These are phyloP conservation scores for Rossbeevera mucosa DNA, from an alignment of 768 basidiomycete species.

Conservation along the genomic window DNA sequence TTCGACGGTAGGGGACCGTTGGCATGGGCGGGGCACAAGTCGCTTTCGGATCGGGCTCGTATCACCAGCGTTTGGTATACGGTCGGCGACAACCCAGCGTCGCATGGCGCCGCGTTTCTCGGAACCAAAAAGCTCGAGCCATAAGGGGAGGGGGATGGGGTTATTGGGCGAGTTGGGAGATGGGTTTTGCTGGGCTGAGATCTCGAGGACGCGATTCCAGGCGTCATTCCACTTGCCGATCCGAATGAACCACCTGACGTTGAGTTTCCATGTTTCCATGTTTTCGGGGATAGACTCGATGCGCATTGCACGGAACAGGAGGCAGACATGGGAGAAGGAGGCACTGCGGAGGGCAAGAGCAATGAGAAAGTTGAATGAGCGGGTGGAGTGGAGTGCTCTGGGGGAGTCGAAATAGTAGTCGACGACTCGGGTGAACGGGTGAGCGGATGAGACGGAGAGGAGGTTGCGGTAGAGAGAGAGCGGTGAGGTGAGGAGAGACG, in stretches of 20 bases:
- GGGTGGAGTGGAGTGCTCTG: slow-evolving; percentile 32
- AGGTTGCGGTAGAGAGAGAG: slow-evolving; percentile 34
- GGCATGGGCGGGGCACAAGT: slow-evolving; percentile 15
- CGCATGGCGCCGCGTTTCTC: slow-evolving; percentile 35
- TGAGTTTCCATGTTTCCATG: slow-evolving; percentile 53
- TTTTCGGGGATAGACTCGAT: slow-evolving; percentile 39
- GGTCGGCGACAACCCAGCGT: slow-evolving; percentile 10
- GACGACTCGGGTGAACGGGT: slow-evolving; percentile 11
- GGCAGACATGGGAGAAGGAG: slow-evolving; percentile 42
- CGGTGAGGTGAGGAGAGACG: slow-evolving; percentile 29
- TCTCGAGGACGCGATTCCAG: slow-evolving; percentile 41
- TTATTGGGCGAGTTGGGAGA: slow-evolving; percentile 1
- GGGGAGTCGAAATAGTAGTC: slow-evolving; percentile 28
- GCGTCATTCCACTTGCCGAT: slow-evolving; percentile 55
- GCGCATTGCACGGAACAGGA: slow-evolving; percentile 47
- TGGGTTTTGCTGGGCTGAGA: slow-evolving; percentile 9
- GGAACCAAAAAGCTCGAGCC: slow-evolving; percentile 58
- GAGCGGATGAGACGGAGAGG: slow-evolving; percentile 20
- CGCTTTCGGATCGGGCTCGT: slow-evolving; percentile 3
- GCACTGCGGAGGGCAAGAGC: slow-evolving; percentile 47
- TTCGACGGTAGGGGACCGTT: slow-evolving; percentile 9
- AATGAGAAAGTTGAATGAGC: slow-evolving; percentile 44
- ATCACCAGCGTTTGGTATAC: not conserved
- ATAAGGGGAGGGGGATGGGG: slow-evolving; percentile 44
- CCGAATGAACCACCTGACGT: slow-evolving; percentile 53